Conservation (phyloP, 768 basidiomycete species). For the Kwoniella pini region DNA sequence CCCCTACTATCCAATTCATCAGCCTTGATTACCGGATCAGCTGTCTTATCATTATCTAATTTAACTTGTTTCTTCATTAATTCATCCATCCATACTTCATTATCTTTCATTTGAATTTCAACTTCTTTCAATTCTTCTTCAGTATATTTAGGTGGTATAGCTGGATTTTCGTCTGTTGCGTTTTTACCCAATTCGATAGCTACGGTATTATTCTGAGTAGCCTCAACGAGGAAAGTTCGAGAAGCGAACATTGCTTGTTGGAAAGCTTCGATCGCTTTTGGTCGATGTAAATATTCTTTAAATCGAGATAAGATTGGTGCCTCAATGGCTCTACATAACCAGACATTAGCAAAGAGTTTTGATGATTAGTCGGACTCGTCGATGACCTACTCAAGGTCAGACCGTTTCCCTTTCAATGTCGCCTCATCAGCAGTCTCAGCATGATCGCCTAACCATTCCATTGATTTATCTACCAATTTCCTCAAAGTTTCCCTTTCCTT, state of each 20-base stretch:
- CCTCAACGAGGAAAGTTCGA: constrained; percentile 77
- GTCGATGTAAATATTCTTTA: constrained; percentile 83
- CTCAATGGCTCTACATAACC: constrained; percentile 65
- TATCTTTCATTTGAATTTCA: constrained; percentile 72
- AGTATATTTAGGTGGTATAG: constrained; percentile 76
- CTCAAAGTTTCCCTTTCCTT: constrained; percentile 69
- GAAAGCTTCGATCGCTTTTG: constrained; percentile 81
- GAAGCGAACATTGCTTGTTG: constrained; percentile 64
- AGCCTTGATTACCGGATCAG: constrained; percentile 79
- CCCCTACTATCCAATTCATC: constrained; percentile 82
- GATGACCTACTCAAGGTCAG: constrained; percentile 74
- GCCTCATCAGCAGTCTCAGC: constrained; percentile 79
- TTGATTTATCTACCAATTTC: constrained; percentile 70
- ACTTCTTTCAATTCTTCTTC: constrained; percentile 78
- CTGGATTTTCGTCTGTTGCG: constrained; percentile 50
- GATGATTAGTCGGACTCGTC: neutral
- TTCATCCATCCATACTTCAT: constrained; percentile 79
- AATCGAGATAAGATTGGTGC: constrained; percentile 81
- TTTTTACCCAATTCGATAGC: constrained; percentile 58
- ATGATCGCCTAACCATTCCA: constrained; percentile 78
- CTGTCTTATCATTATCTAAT: constrained; percentile 65
- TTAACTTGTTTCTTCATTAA: constrained; percentile 79
- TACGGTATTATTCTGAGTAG: constrained; percentile 69
- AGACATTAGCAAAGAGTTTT: neutral
- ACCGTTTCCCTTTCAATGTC: constrained; percentile 72